Base-by-base conservation (phyloP, 2,329 filamentous ascomycete genomes). In the Botrytis sinoallii region DNA sequence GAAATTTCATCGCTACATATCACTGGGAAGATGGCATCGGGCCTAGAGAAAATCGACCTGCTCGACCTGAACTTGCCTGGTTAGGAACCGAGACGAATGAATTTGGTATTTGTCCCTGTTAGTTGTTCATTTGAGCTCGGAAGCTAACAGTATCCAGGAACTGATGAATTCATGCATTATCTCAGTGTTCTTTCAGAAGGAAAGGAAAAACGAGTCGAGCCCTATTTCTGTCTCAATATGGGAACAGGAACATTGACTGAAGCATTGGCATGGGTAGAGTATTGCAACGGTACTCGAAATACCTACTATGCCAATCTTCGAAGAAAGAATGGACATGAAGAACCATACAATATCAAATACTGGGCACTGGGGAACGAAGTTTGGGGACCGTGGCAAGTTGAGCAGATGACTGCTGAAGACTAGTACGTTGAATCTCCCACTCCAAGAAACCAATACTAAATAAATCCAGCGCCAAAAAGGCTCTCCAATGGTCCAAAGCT, bases 101-200 rank as follows among this genome's bases (percentile, higher is more conserved):
- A 75, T 95, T 96, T 79, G 93, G 93, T 73, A 76, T n/a, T 63
- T 74, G 46, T 32, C 18, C 22, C 7, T 57, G 16, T 52, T 4
- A 3, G 42, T 32, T 9, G 6, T 72, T n/a, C 32, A 46, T 4
- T 40, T 59, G 46, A 32, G n/a, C 32, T 25, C 1, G 7, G 42
- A 29, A n/a, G 52, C 59, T 68, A 18, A 63, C 10, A 60, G 8
- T 12, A 55, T 22, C 42, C 29, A 80, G 79, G 79, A 38, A 96
- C 93, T 0, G 92, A 96, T 81, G 93, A 96, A 84, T 96, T 96
- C 83, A 89, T 96, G 87, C 87, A 90, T 77, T 95, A 92, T 92
- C 93, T 93, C 76, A 86, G 91, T 77, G 84, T 88, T 16, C 88
- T 94, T 12, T 89, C 89, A 38, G 89, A 89, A 10, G 89, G 91